These are phyloP conservation scores for Evansstolkia leycettana DNA, from an alignment of 495 filamentous ascomycete species.

Conservation along the genomic window DNA sequence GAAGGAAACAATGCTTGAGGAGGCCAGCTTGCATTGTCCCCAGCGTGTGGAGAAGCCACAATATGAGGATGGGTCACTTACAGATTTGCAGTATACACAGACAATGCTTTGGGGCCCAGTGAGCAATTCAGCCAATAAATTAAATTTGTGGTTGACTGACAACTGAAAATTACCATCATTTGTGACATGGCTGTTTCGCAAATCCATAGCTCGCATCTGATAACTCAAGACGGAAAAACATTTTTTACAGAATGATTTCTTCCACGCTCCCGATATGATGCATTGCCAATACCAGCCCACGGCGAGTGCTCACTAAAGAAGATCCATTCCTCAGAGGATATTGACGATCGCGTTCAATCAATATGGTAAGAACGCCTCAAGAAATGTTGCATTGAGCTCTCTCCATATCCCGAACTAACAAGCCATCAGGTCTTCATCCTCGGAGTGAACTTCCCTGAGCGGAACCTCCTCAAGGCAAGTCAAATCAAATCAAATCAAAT, in stretches of 20 bases:
- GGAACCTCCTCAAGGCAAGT: constrained; percentile 64
- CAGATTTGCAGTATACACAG: background rate
- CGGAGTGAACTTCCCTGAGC: constrained; percentile 74
- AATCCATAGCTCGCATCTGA: background rate
- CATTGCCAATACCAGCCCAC: too few relatives aligned
- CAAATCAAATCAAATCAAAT: constrained; percentile 2
- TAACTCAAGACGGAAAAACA: constrained; percentile 21
- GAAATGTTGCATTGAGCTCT: background rate
- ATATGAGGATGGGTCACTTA: background rate
- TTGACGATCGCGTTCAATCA: too few relatives aligned
- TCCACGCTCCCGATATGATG: constrained; percentile 3
- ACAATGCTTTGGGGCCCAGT: too few relatives aligned
- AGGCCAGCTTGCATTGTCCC: constrained; percentile 31
- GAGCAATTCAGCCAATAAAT: too few relatives aligned
- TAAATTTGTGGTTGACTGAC: too few relatives aligned
- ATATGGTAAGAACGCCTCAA: constrained; percentile 24
- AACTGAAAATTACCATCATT: too few relatives aligned
- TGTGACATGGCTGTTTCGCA: too few relatives aligned
- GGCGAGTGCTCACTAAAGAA: too few relatives aligned
- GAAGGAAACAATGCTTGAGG: constrained; percentile 1
- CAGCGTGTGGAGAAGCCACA: constrained; percentile 18
- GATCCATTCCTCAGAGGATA: too few relatives aligned
- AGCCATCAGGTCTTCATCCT: constrained; percentile 61
- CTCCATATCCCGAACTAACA: background rate
- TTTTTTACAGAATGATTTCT: constrained; percentile 25